A percentile compares a stretch with the other conserved stretches of the same genome.
These are phyloP conservation scores for Malania oleifera DNA, from an alignment of 164 flowering plant species.

Conservation along the genomic window DNA sequence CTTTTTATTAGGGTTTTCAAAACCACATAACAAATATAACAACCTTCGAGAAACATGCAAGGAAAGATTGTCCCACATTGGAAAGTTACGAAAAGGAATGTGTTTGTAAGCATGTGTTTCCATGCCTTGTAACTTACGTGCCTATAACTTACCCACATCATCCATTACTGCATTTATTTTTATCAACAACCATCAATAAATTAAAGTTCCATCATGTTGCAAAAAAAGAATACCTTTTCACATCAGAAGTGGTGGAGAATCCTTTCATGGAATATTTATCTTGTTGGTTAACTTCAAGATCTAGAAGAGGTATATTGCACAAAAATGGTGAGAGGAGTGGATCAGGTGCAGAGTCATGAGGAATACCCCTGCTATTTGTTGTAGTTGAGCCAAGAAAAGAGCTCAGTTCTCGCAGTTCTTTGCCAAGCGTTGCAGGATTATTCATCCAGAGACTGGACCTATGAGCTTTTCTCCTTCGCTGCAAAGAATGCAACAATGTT, in stretches of 20 bases:
- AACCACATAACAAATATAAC: too few species aligned
- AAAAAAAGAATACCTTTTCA: slow-evolving; percentile 34
- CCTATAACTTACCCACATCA: too few species aligned
- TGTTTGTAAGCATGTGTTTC: too few species aligned
- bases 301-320: slow-evolving; percentile 24
- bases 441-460: slow-evolving; percentile 45
- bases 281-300: slow-evolving; percentile 19
- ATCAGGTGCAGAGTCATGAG: slow-evolving; percentile 46
- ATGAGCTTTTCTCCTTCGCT: slow-evolving; percentile 56
- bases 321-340: slow-evolving; percentile 71
- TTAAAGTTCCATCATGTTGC: background rate
- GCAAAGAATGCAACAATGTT: slow-evolving; percentile 15
- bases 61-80: too few species aligned
- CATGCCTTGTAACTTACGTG: too few species aligned
- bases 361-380: slow-evolving; percentile 20
- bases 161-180: too few species aligned
- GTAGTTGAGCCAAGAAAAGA: slow-evolving; percentile 35
- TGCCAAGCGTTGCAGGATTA: slow-evolving; percentile 33
- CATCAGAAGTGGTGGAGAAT: slow-evolving; percentile 16
- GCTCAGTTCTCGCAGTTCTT: slow-evolving; percentile 39
- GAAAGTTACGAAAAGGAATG: too few species aligned
- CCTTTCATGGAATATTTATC: slow-evolving; percentile 19
- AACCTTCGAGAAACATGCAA: too few species aligned
- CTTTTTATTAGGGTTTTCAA: too few species aligned
- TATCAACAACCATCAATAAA: background rate